Evolutionary conservation across 2,329 filamentous ascomycete species (phyloP).

Genomic region (Alternaria sp.): DNA sequence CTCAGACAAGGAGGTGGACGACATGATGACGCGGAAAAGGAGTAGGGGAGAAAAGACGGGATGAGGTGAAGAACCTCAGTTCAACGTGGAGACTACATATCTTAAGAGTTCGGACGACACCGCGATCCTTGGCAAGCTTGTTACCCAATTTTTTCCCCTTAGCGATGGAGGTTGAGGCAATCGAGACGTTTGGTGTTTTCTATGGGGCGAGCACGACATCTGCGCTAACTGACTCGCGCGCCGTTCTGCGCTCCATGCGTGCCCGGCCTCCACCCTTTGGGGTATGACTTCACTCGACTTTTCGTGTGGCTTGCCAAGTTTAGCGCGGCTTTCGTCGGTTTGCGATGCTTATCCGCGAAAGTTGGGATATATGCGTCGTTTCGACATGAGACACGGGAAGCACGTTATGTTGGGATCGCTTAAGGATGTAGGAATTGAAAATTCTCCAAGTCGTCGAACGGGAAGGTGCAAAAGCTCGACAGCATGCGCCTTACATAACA

Average conservation of each 20-base stretch:
- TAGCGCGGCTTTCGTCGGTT: constrained; percentile 14
- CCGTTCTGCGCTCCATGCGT: background rate
- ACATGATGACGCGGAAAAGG: constrained; percentile 17
- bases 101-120: constrained; percentile 5
- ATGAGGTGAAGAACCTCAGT: background rate
- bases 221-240: constrained; percentile 18
- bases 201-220: constrained; percentile 38
- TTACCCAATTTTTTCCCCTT: constrained; percentile 21
- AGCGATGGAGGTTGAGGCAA: constrained; percentile 10
- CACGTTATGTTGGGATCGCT: background rate
- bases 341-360: background rate
- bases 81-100: constrained; percentile 9
- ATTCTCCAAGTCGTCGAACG: background rate
- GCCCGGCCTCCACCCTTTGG: constrained; percentile 2
- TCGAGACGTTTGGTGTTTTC: constrained; percentile 18
- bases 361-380: background rate
- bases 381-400: constrained; percentile 1
- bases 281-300: constrained; percentile 8
- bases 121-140: constrained; percentile 3
- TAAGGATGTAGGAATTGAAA: background rate
- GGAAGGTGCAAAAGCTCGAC: background rate
- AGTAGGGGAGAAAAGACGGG: background rate
- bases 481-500: background rate
- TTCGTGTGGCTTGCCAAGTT: constrained; percentile 13
- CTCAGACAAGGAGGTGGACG: constrained; percentile 17